Base-by-base conservation (phyloP, 2,329 filamentous ascomycete genomes). In the Scedosporium aurantiacum region DNA sequence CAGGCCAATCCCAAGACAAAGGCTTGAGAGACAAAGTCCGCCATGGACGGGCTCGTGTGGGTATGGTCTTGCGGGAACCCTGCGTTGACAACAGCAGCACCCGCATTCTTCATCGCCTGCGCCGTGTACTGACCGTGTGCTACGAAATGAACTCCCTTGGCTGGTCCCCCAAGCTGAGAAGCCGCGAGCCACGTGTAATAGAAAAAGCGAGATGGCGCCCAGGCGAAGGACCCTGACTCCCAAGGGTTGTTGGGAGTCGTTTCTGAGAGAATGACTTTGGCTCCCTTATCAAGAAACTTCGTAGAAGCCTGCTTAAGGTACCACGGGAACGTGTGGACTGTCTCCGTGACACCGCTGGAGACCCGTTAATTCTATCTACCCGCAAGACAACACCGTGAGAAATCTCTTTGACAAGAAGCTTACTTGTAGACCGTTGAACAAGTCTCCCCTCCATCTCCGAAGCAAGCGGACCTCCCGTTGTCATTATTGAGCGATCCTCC, bases 11-110 rank as follows among this genome's bases (percentile, higher is more conserved):
- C 82, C 66, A 82, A 79, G 5, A 83, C 78, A 66, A 86, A 87
- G 4, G 81, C 78, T 66, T 80, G 74, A 0, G 82, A 78, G 60
- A 82, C 79, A 3, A 79, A 71, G 63, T 82, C 74, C 1, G 85
- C 83, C n/a, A 83, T 80, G 28, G 71, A 73, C 0, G 81, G 73
- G 59, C 77, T 80, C 1, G 84, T 86, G 69, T 87, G 85, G 0
- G 84, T 87, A 69, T 87, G 84, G 65, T 86, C 84, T 21, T 76
- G 76, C 0, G 83, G 81, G 63, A 79, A 88, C 64, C 79, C 75
- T 0, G 73, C 72, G 68, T 84, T 78, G 27, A 84, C 81, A 3
- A 72, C 75, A 0, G 71, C 63, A 47, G 71, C 72, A 0, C 84
- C 82, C 55, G 84, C 67, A 14, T 73, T 72, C 68, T 78, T 68